These are phyloP conservation scores for Cunninghamia lanceolata DNA, from an alignment of 75 land plant genomes.

Conservation along the genomic window DNA sequence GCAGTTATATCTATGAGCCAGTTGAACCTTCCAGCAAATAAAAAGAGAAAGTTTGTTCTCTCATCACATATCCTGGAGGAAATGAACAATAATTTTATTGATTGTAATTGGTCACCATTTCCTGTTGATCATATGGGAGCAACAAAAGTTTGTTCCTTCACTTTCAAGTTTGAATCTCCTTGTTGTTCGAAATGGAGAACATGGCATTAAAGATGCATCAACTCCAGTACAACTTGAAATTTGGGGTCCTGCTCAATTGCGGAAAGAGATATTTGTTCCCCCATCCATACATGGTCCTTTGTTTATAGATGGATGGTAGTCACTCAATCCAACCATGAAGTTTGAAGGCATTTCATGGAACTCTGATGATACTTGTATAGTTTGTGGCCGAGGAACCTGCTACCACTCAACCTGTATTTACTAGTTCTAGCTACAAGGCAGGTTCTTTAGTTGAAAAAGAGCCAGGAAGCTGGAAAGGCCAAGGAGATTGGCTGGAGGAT, in stretches of 20 bases:
- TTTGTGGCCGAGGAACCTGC: conserved; percentile 92
- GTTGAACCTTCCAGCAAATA: conserved; percentile 72
- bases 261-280: conserved; percentile 68
- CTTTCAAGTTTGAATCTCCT: conserved; percentile 88
- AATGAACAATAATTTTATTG: too few species aligned
- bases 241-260: conserved; percentile 67
- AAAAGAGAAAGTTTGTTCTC: conserved; percentile 55
- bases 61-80: conserved; percentile 60
- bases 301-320: conserved; percentile 92
- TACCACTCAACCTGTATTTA: conserved; percentile 55
- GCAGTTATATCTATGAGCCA: too few species aligned
- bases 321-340: too few species aligned
- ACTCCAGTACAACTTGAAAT: conserved; percentile 70
- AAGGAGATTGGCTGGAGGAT: conserved; percentile 93
- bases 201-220: conserved; percentile 35
- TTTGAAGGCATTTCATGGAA: conserved; percentile 98
- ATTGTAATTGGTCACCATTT: conserved; percentile 94
- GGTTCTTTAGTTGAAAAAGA: conserved; percentile 48
- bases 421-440: conserved; percentile 42
- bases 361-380: conserved; percentile 67
- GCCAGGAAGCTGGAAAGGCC: conserved; percentile 82
- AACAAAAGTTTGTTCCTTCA: conserved; percentile 80
- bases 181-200: conserved; percentile 63
- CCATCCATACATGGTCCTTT: conserved; percentile 75
- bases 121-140: conserved; percentile 78